Base-by-base conservation (phyloP, 2,329 filamentous ascomycete species). In the Colletotrichum sublineola region DNA sequence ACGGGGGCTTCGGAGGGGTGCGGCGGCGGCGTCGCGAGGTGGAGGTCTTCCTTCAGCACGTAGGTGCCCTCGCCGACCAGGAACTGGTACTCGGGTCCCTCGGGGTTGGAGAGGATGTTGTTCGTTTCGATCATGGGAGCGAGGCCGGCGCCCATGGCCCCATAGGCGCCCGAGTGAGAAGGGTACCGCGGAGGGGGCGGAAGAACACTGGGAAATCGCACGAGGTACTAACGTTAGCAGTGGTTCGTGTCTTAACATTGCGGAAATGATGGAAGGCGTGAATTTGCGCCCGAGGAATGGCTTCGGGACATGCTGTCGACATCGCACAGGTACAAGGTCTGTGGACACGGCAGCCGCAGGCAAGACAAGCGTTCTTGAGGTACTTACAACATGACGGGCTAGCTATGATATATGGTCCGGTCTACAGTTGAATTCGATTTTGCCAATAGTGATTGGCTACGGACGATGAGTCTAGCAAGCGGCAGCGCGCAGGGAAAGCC, bases 1-100 rank as follows among this genome's bases (percentile, higher is more conserved):
- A 95, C 84, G 31, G 95, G 95, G 15, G 94, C 92, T 85, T 99
- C 96, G 73, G 95, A 97, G 31, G 96, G 96, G 83, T 99, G 96
- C 18, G 95, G 95, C 74, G 96, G 96, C 68, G 96, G 96, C 44
- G 95, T 98, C 56, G 96, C 96, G 69, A 99, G 91, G 76, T 95
- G 93, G 38, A 99, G 86, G 80, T 97, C 94, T 83, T 99, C 96
- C 81, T 95, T 93, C 55, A 98, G 89, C 31, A 93, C 88, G 79
- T 99, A 99, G 73, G 94, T 96, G 94, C 95, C 96, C 90, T 99
- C 96, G 81, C 96, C 96, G 60, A 96, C 95, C 55, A 97, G 91
- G 76, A 99, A 92, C 80, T 97, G 94, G 82, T 94, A 94, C 77
- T 97, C 95, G 33, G 93, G 89, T 6, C 94, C 94, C 46, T 91